Percentiles rank a stretch among this genome's conserved stretches.
These are phyloP conservation scores for Oidium heveae DNA, from an alignment of 2,329 filamentous ascomycete species.

Conservation along the genomic window DNA sequence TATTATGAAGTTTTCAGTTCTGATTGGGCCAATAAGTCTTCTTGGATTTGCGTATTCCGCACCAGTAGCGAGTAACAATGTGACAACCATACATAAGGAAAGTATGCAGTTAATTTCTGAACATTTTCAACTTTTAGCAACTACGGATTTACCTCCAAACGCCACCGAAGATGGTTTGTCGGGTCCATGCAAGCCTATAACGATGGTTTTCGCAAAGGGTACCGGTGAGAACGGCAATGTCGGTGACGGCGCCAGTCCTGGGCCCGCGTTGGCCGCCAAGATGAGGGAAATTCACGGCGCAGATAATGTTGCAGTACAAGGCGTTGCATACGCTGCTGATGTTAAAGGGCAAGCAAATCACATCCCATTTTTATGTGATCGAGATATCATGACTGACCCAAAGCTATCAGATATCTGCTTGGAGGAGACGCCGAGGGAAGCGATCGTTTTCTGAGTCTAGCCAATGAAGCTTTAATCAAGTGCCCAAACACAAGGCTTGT, in stretches of 20 bases:
- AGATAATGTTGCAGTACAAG: constrained; percentile 10
- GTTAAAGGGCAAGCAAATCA: neutral
- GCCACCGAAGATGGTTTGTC: neutral
- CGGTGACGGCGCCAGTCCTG: constrained; percentile 14
- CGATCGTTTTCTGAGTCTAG: neutral
- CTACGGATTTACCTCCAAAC: neutral
- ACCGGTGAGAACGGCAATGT: constrained; percentile 24
- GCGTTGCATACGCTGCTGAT: constrained; percentile 6
- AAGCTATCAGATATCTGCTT: neutral
- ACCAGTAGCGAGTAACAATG: neutral
- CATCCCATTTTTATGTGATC: neutral
- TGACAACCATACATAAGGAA: neutral
- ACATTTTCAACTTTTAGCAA: neutral
- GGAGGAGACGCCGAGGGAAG: neutral
- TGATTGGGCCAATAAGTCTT: neutral
- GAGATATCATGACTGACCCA: neutral
- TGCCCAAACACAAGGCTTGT: constrained; percentile 1
- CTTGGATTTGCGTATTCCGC: neutral
- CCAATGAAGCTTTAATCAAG: neutral
- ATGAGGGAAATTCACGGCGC: constrained; percentile 5
- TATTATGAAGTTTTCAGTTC: too few relatives aligned
- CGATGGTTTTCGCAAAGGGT: constrained; percentile 22
- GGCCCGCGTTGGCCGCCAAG: neutral
- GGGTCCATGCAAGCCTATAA: neutral
- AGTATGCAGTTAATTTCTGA: neutral